Evolutionary conservation across 2,329 filamentous ascomycete species (phyloP), one percentile per base, ranked within the genome.

Genomic region (Nigrograna mackinnonii): DNA sequence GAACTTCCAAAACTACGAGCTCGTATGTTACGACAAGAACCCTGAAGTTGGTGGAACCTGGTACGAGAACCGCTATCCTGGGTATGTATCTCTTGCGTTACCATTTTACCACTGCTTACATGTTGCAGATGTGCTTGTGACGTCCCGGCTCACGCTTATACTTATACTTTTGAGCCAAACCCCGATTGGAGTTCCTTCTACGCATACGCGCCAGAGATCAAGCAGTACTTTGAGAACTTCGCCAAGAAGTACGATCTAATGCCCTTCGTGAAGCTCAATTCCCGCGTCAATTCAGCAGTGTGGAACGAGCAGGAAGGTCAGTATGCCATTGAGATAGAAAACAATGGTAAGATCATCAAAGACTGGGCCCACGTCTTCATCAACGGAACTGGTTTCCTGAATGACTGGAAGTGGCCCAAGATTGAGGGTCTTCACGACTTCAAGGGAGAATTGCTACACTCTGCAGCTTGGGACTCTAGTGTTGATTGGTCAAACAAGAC

Each of bases 21-120:
- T 69, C 34, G 18, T 19, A 2, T 63, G 72, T 22, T 73, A 68
- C 39, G 70, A 73, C 44, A 57, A 62, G 40, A 73, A 72, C 43
- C 51, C 57, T 22, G 65, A 71, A 32, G 62, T 72, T 31, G 62
- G 65, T 45, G 67, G 54, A 13, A 72, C 68, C 3, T 73, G 70
- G 69, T 50, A 71, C 2, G 67, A 69, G 54, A 80, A 80, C 55
- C 21, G 34, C 13, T 36, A 36, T 16, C 34, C 34, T 16, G 34
- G n/a, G n/a, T n/a, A n/a, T n/a, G n/a, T n/a, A n/a, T n/a, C n/a
- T n/a, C n/a, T n/a, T n/a, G n/a, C n/a, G n/a, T n/a, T n/a, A n/a
- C n/a, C n/a, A n/a, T n/a, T n/a, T n/a, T n/a, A n/a, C n/a, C n/a
- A n/a, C n/a, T n/a, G n/a, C n/a, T n/a, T n/a, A n/a, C n/a, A n/a